These are phyloP conservation scores for Eremochloa ophiuroides DNA, from an alignment of 176 grass and related monocot species.

Conservation along the genomic window DNA sequence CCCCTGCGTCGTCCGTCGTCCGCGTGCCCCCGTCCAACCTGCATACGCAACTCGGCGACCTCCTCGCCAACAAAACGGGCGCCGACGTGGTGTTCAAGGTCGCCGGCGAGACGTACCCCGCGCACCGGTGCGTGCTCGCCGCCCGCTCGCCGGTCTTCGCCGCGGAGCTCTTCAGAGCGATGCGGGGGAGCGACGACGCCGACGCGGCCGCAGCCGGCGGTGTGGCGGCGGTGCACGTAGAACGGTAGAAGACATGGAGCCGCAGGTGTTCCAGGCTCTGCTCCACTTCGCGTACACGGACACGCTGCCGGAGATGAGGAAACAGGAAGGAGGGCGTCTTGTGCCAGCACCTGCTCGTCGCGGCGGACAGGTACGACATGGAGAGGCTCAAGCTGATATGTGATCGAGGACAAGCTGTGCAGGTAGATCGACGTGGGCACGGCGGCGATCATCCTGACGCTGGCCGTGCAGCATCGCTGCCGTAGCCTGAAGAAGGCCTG, in stretches of 20 bases:
- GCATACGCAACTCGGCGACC: constrained; percentile 8
- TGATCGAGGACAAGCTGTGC: background rate
- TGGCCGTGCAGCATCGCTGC: background rate
- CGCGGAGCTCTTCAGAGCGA: background rate
- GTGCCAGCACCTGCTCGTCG: background rate
- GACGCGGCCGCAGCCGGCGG: too few relatives aligned
- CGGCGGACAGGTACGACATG: background rate
- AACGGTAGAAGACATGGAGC: too few relatives aligned
- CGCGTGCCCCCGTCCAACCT: background rate
- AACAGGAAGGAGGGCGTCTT: background rate
- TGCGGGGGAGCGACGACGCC: background rate
- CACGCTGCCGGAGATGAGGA: background rate
- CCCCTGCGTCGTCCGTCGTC: too few relatives aligned
- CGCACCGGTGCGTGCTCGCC: background rate
- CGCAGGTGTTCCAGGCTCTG: too few relatives aligned
- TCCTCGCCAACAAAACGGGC: background rate
- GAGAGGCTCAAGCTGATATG: background rate
- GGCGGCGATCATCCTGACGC: background rate
- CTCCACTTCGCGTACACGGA: too few relatives aligned
- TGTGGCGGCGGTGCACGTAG: background rate
- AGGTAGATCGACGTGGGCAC: background rate
- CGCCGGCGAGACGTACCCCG: background rate
- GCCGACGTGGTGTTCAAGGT: background rate
- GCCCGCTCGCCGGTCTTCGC: background rate
- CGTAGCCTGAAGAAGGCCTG: background rate